Evolutionary conservation across 2,329 filamentous ascomycete genomes (phyloP), one percentile per base, ranked within the genome.

Genomic region (Trichophaea hybrida): DNA sequence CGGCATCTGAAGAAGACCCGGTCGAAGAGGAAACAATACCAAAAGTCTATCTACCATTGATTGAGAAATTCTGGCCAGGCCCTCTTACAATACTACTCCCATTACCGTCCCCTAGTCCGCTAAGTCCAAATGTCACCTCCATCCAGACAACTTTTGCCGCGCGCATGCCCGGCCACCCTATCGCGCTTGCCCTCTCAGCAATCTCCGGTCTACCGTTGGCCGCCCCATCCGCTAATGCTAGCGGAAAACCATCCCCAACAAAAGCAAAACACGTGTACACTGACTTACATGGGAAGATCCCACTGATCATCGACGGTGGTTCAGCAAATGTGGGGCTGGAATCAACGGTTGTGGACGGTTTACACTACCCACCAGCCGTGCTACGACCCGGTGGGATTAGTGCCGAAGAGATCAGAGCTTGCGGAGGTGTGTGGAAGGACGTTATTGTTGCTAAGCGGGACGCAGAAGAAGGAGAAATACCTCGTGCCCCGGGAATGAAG

Each of bases 401-500:
- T 34, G 78, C 96, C 49, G 88, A 93, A 55, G 82, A 89, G 70
- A 74, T 97, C 59, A 77, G 85, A 48, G 70, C 75, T 44, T 88
- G 85, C 69, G 75, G 78, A 0, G 91, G 91, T 0, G 31, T 60
- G 6, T 98, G 93, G 91, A 59, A 33, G 54, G 60, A 49, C 34
- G 58, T 34, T 44, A 57, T 59, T 12, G 59, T 62, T 31, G 76
- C 78, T 62, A 81, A 85, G 61, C 91, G 80, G 8, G 88, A 95
- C 68, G 78, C 79, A 59, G 77, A 80, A 17, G 84, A 80, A 4
- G 80, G 79, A 72, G 55, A 71, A 0, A 61, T 63, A n/a, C 93
- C 93, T 0, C 78, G 88, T 59, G 93, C 93, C 0, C 93, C 93
- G 0, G 93, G 93, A 0, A 98, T 98, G 93, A 98, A 98, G 73